Base-by-base conservation (phyloP, 75 land plant species). In the Gnetum montanum region DNA sequence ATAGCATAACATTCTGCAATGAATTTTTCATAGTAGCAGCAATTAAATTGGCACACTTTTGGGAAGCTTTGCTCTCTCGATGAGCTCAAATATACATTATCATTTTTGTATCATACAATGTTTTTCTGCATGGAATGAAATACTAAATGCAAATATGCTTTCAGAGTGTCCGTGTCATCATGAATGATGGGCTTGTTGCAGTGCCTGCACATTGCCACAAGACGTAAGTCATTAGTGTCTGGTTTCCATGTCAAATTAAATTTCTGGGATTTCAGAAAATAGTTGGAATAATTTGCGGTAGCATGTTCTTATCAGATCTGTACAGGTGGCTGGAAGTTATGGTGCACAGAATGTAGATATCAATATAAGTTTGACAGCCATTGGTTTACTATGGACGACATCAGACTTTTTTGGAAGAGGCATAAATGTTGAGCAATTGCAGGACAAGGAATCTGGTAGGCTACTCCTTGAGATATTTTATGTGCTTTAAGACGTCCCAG, bases 291-390 rank as follows among this genome's bases (percentile, higher is more conserved):
- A n/a, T n/a, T n/a, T n/a, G n/a, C n/a, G n/a, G n/a, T n/a, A n/a
- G n/a, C n/a, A n/a, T n/a, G n/a, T 53, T 12, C 19, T 28, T 41
- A 50, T 34, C 85, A 95, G 96, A 52, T 95, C 92, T 59, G 69
- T 95, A 43, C 96, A 83, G 64, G 99, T 95, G 49, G 81, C 88
- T 57, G 99, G 96, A 58, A 87, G 97, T 64, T 95, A 83, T 63
- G 69, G 85, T 68, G 83, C 78, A 53, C 99, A 95, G 54, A 90
- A 71, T 59, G 83, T 80, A 59, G 99, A 95, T 65, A 54, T 95
- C 40, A 95, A 95, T 70, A 95, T 95, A 65, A 95, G 99, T 63
- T 73, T 95, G 69, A 95, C 99, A 40, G 90, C 99, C 20, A 74
- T 95, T 60, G 97, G 96, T 7, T 82, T 91, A 41, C 68, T 95